Percentiles rank a stretch among this genome's conserved stretches.
phyloP scores from a whole-genome alignment of 1,284 basidiomycete genomes.

The Tylopilus orsonianus region DNA sequence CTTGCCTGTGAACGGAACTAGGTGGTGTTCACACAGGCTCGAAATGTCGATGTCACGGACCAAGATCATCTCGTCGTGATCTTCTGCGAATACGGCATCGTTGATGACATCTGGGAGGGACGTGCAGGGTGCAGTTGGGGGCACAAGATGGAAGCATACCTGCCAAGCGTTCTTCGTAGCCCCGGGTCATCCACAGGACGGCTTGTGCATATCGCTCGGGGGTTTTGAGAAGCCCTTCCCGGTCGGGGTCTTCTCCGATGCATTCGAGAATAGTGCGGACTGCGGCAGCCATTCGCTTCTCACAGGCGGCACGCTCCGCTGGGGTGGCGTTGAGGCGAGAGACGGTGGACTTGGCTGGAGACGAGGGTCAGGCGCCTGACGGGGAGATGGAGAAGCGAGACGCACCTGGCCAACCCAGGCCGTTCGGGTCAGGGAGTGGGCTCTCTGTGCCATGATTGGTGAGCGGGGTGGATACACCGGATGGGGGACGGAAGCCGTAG shows the following conservation, averaged over 20 bases:
- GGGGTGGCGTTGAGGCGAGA: conserved; percentile 80
- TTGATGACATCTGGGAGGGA: conserved; percentile 87
- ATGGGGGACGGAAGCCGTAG: conserved; percentile 76
- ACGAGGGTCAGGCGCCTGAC: conserved; percentile 10
- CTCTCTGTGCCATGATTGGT: conserved; percentile 32
- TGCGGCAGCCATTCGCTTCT: conserved; percentile 79
- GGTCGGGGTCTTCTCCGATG: conserved; percentile 96
- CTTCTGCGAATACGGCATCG: conserved; percentile 97
- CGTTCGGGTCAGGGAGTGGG: conserved; percentile 80
- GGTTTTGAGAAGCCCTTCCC: conserved; percentile 88
- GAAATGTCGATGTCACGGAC: conserved; percentile 98
- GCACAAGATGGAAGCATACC: conserved; percentile 45
- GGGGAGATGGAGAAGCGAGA: conserved; percentile 10
- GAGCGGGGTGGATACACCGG: conserved; percentile 66
- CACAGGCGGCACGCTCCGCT: conserved; percentile 68
- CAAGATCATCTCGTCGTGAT: conserved; percentile 99
- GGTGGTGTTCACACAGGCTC: conserved; percentile 97
- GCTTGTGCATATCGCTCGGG: conserved; percentile 97
- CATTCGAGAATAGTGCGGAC: conserved; percentile 94
- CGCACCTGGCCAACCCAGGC: conserved; percentile 92
- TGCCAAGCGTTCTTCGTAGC: conserved; percentile 93
- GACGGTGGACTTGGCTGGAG: conserved; percentile 85
- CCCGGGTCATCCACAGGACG: conserved; percentile 98
- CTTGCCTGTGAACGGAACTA: conserved; percentile 98
- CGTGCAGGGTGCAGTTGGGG: conserved; percentile 10